These are phyloP conservation scores for Anastatica hierochuntica DNA, from an alignment of 345 rosid genomes.

Conservation along the genomic window DNA sequence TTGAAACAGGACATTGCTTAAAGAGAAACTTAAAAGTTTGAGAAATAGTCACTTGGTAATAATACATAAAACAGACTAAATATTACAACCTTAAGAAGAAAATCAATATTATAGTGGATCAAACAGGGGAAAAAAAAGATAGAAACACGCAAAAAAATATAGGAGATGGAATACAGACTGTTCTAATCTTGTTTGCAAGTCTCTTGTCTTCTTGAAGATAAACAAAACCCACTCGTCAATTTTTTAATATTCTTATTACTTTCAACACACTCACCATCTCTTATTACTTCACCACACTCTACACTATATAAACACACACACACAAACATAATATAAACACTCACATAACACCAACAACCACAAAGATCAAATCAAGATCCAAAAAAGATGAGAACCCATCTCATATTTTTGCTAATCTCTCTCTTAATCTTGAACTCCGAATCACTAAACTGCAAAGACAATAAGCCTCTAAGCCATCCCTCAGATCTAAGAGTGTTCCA, in stretches of 20 bases:
- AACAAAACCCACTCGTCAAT: slow-evolving; percentile 16
- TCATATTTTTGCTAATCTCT: slow-evolving; percentile 17
- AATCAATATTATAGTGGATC: too few relatives aligned
- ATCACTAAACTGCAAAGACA: slow-evolving; percentile 33
- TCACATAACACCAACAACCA: slow-evolving; percentile 6
- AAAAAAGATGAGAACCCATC: slow-evolving; percentile 27
- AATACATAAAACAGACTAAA: too few relatives aligned
- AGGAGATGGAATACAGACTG: slow-evolving; percentile 69
- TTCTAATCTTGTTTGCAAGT: neutral
- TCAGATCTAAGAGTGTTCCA: slow-evolving; percentile 74
- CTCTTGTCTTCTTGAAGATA: neutral
- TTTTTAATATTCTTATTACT: slow-evolving; percentile 5
- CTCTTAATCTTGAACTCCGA: slow-evolving; percentile 28
- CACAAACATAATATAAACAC: slow-evolving; percentile 4
- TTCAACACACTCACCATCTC: slow-evolving; percentile 14
- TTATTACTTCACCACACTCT: neutral
- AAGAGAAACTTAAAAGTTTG: too few relatives aligned
- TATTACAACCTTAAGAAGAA: too few relatives aligned
- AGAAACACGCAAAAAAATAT: neutral
- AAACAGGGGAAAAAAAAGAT: neutral
- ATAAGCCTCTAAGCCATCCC: slow-evolving; percentile 32
- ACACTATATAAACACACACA: slow-evolving; percentile 22
- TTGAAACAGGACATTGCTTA: too few relatives aligned
- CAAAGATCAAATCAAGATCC: slow-evolving; percentile 17
- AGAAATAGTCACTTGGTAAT: too few relatives aligned